Evolutionary conservation across 331 rosid genomes (phyloP).

Genomic region (Phaseolus coccineus): DNA sequence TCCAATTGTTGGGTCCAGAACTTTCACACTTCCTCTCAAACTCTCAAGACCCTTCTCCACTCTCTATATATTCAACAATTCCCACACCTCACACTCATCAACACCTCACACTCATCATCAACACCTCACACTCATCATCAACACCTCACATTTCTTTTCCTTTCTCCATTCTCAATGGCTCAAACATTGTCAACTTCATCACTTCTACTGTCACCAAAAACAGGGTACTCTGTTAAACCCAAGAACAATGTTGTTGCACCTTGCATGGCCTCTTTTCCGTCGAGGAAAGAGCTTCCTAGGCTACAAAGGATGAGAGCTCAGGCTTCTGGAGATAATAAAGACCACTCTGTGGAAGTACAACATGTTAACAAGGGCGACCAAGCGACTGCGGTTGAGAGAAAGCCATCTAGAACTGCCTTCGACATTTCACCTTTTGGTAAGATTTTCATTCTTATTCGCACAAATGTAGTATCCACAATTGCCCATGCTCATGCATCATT

Average conservation of each 20-base stretch:
- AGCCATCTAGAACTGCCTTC: constrained; percentile 55
- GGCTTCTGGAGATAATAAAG: constrained; percentile 54
- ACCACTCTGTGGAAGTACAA: constrained; percentile 63
- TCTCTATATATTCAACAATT: constrained; percentile 51
- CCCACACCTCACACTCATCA: not conserved
- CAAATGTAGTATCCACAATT: not conserved
- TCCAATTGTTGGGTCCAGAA: constrained; percentile 53
- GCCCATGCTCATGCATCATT: not conserved
- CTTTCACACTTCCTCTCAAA: constrained; percentile 43
- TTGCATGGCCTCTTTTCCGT: constrained; percentile 53
- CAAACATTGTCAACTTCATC: constrained; percentile 51
- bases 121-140: not conserved
- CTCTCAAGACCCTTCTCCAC: constrained; percentile 58
- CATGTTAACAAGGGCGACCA: constrained; percentile 53
- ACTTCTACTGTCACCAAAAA: constrained; percentile 46
- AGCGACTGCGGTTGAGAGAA: constrained; percentile 53
- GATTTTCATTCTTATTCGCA: not conserved
- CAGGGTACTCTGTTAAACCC: constrained; percentile 30
- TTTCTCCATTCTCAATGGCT: constrained; percentile 47
- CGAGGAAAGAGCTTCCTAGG: constrained; percentile 27
- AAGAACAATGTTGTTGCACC: constrained; percentile 23
- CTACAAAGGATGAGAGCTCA: constrained; percentile 54
- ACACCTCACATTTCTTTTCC: not conserved
- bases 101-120: not conserved
- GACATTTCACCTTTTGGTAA: constrained; percentile 77